phyloP scores from a whole-genome alignment of 2,329 filamentous ascomycete genomes.

The Fusarium miscanthi region DNA sequence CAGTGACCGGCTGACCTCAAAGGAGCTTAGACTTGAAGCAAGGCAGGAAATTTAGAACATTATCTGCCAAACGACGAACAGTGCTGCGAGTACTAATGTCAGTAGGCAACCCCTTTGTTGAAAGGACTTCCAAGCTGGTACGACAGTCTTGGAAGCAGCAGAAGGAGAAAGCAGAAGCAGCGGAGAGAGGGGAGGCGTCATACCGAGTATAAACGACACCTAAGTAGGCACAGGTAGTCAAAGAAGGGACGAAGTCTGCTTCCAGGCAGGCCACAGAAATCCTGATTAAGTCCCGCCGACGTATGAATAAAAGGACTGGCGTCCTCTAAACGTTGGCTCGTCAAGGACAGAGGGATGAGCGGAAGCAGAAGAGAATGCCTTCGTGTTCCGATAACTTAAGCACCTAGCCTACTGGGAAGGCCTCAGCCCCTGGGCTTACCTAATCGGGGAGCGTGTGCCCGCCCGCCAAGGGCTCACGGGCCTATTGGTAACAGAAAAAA shows the following conservation, averaged over 20 bases:
- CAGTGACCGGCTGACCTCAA: slow-evolving; percentile 87
- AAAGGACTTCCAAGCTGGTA: slow-evolving; percentile 19
- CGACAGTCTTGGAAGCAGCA: slow-evolving; percentile 30
- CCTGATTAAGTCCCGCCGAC: slow-evolving; percentile 46
- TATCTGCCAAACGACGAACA: slow-evolving; percentile 45
- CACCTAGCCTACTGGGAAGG: slow-evolving; percentile 16
- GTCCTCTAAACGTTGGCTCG: slow-evolving; percentile 45
- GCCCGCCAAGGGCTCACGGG: slow-evolving; percentile 22
- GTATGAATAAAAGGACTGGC: slow-evolving; percentile 44
- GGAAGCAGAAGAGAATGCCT: slow-evolving; percentile 38
- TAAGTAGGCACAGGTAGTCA: slow-evolving; percentile 34
- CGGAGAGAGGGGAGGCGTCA: slow-evolving; percentile 19
- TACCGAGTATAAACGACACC: slow-evolving; percentile 46
- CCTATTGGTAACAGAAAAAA: slow-evolving; percentile 20
- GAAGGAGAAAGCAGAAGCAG: background rate
- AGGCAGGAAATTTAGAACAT: slow-evolving; percentile 49
- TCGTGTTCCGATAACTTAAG: slow-evolving; percentile 32
- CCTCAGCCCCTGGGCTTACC: slow-evolving; percentile 46
- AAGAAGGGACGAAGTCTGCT: slow-evolving; percentile 52
- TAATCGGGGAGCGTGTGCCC: slow-evolving; percentile 28
- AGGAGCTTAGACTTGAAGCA: slow-evolving; percentile 64
- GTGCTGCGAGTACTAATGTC: slow-evolving; percentile 32
- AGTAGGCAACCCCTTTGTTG: slow-evolving; percentile 26
- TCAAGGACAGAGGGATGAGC: slow-evolving; percentile 35
- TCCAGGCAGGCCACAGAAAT: slow-evolving; percentile 52